Evolutionary conservation across 2,329 filamentous ascomycete species (phyloP).

Genomic region (Phaeosphaeriaceae sp.): DNA sequence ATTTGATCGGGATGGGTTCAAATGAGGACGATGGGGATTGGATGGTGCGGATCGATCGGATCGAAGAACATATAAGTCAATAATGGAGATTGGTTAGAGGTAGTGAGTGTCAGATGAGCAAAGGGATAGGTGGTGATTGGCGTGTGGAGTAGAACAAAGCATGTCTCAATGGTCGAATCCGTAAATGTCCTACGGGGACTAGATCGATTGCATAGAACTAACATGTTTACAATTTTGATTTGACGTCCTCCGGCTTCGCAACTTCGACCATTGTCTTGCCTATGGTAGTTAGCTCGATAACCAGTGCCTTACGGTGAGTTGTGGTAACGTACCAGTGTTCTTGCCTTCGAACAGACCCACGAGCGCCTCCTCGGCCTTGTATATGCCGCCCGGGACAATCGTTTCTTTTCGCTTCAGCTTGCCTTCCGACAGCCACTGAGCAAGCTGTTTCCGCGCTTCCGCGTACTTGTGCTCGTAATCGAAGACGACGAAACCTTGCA

Average conservation of each 20-base stretch:
- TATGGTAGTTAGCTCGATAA: slow-evolving; percentile 42
- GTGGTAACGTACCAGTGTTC: slow-evolving; percentile 68
- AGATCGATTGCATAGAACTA: background rate
- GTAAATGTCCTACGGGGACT: background rate
- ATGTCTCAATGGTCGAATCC: background rate
- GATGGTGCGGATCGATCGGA: background rate
- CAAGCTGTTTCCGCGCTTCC: slow-evolving; percentile 66
- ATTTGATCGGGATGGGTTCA: too few relatives aligned
- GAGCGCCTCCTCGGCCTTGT: slow-evolving; percentile 68
- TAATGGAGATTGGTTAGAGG: background rate
- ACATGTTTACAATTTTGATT: slow-evolving; percentile 43
- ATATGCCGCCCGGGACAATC: slow-evolving; percentile 72
- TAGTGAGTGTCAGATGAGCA: background rate
- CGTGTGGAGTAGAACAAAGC: too few relatives aligned
- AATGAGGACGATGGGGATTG: background rate
- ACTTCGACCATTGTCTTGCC: slow-evolving; percentile 60
- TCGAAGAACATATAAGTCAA: too few relatives aligned
- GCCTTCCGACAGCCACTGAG: slow-evolving; percentile 73
- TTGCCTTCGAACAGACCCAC: slow-evolving; percentile 70
- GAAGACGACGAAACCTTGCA: slow-evolving; percentile 71
- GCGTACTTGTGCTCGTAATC: slow-evolving; percentile 68
- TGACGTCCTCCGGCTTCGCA: slow-evolving; percentile 50
- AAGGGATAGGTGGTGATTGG: too few relatives aligned
- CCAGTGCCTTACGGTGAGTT: background rate
- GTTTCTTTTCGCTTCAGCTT: slow-evolving; percentile 75